These are phyloP conservation scores for Nemania sp. DNA, from an alignment of 2,329 filamentous ascomycete species.

Conservation along the genomic window DNA sequence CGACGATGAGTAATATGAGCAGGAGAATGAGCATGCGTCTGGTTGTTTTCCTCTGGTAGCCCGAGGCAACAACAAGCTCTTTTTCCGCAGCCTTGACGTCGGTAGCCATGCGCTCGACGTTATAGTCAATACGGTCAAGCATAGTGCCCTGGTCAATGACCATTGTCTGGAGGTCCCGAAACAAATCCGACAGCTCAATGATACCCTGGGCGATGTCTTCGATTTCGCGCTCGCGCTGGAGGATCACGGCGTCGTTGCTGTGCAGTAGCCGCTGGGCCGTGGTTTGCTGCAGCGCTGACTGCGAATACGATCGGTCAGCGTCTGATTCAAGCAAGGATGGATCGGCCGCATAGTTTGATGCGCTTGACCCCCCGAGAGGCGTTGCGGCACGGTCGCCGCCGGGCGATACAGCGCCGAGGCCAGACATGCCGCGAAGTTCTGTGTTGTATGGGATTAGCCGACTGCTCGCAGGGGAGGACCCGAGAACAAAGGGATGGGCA, in stretches of 20 bases:
- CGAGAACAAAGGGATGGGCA: neutral
- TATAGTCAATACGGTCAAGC: slow-evolving; percentile 95
- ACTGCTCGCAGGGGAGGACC: neutral
- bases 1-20: slow-evolving; percentile 80
- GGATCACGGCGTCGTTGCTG: slow-evolving; percentile 81
- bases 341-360: slow-evolving; percentile 66
- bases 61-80: slow-evolving; percentile 84
- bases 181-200: slow-evolving; percentile 94
- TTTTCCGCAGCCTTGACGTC: slow-evolving; percentile 93
- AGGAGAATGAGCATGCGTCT: slow-evolving; percentile 93
- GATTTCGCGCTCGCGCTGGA: slow-evolving; percentile 93
- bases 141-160: slow-evolving; percentile 90
- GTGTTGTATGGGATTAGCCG: slow-evolving; percentile 28
- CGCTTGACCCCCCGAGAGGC: no score
- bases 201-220: slow-evolving; percentile 98
- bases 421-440: slow-evolving; percentile 77
- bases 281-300: slow-evolving; percentile 77
- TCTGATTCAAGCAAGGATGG: slow-evolving; percentile 92
- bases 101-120: slow-evolving; percentile 91
- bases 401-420: slow-evolving; percentile 56
- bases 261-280: slow-evolving; percentile 66
- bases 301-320: slow-evolving; percentile 88
- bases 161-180: slow-evolving; percentile 95
- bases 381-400: slow-evolving; percentile 56
- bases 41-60: slow-evolving; percentile 84